Percentiles rank a stretch among this genome's conserved stretches.
phyloP scores from a whole-genome alignment of 1,284 basidiomycete genomes.

The Ustilago loliicola region DNA sequence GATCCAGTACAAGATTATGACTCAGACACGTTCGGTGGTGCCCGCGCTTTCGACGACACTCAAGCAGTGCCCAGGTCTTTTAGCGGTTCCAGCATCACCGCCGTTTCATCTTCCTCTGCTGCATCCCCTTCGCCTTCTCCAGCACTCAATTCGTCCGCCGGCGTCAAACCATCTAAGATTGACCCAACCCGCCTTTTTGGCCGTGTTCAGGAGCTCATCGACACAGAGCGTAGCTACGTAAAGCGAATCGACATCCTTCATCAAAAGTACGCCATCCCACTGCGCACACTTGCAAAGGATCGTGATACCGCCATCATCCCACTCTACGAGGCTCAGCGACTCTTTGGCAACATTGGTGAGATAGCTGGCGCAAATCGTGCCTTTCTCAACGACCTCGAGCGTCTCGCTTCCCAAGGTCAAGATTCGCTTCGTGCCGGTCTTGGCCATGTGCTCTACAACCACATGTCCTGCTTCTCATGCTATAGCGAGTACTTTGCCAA shows the following conservation, averaged over 20 bases:
- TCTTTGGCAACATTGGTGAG: slow-evolving; percentile 93
- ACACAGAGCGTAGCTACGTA: slow-evolving; percentile 69
- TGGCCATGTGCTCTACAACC: slow-evolving; percentile 84
- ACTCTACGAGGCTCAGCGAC: slow-evolving; percentile 87
- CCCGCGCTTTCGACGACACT: background rate
- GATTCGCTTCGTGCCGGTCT: slow-evolving; percentile 76
- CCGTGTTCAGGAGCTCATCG: slow-evolving; percentile 63
- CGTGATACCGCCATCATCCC: slow-evolving; percentile 88
- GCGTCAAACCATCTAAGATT: slow-evolving; percentile 15
- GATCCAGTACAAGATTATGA: slow-evolving; percentile 54
- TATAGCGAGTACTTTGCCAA: slow-evolving; percentile 92
- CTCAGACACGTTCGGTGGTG: slow-evolving; percentile 5
- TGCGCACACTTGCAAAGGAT: slow-evolving; percentile 84
- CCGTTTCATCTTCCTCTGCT: slow-evolving; percentile 41
- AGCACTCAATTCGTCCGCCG: background rate
- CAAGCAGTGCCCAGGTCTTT: slow-evolving; percentile 40
- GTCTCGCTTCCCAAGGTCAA: slow-evolving; percentile 73
- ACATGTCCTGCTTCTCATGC: slow-evolving; percentile 78
- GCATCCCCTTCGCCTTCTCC: slow-evolving; percentile 12
- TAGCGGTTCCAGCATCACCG: slow-evolving; percentile 61
- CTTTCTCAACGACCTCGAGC: slow-evolving; percentile 86
- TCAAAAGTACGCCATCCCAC: slow-evolving; percentile 83
- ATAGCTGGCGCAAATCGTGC: slow-evolving; percentile 87
- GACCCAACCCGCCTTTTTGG: slow-evolving; percentile 46
- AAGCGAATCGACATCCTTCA: slow-evolving; percentile 62